Evolutionary conservation across 192 early-diverging fungal genomes (phyloP), one percentile per base, ranked within the genome.

Genomic region (Cetraspora pellucida): DNA sequence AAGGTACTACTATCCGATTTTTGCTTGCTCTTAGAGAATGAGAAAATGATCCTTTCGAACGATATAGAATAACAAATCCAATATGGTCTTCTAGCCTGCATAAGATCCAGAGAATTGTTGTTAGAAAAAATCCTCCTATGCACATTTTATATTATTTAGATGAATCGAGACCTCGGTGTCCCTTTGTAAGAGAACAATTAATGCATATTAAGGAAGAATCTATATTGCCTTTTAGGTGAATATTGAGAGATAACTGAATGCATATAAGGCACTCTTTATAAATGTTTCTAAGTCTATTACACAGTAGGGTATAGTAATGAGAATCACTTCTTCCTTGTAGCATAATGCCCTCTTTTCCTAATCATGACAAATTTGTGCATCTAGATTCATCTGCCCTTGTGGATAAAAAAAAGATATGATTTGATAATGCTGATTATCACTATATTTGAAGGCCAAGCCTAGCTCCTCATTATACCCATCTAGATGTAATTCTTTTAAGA

Each of bases 181-280:
- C 17, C 16, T 68, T 68, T 47, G 37, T 68, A 49, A 68, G 66
- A 17, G 37, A 68, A 68, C 17, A 68, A 49, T 49, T 68, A 44
- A 68, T 68, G 66, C 66, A 68, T 49, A 31, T 68, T 47, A 68
- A 68, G 25, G 44, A 44, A 68, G 44, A 68, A 10, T 5, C 27
- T 63, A 63, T 55, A 3, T 55, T 55, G 2, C 17, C 54, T 19
- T 17, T 16, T 55, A 55, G 17, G 17, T 55, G 17, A 2, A 17
- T 55, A 55, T 17, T 55, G 21, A 17, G 21, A 55, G 17, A 55
- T 55, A 55, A 55, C 54, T 2, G 2, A 55, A 55, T 19, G 54
- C 54, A 37, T 37, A 37, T 37, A 37, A 37, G 31, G 31, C 31
- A 37, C 31, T 55, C 21, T 2, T 55, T 55, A 55, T 55, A 55